These are phyloP conservation scores for Nadsonia commutata DNA, from an alignment of 1,139 yeast species.

Conservation along the genomic window DNA sequence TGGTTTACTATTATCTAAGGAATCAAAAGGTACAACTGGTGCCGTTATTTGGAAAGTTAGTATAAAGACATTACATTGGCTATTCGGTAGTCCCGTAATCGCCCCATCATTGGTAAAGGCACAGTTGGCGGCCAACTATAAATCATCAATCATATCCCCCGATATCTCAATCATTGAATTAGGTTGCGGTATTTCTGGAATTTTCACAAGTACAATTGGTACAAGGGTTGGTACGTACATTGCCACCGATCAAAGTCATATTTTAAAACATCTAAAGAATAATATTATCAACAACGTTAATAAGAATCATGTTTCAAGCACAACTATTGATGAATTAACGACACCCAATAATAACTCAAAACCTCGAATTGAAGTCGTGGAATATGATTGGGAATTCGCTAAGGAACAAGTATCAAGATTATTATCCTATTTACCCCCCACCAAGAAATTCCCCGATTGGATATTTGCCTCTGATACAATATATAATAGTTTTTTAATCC, in stretches of 20 bases:
- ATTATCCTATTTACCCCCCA: slow-evolving; percentile 4
- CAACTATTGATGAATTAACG: not conserved
- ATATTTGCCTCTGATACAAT: slow-evolving; percentile 57
- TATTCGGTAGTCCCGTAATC: slow-evolving; percentile 9
- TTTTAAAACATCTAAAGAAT: slow-evolving; percentile 34
- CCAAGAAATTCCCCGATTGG: slow-evolving; percentile 13
- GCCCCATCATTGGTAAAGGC: not conserved
- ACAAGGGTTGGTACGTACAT: slow-evolving; percentile 27
- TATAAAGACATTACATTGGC: not conserved
- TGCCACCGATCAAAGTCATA: slow-evolving; percentile 49
- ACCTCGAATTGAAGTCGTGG: slow-evolving; percentile 29
- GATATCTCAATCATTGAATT: slow-evolving; percentile 35
- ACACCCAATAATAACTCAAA: slow-evolving; percentile 3
- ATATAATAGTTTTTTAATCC: slow-evolving; percentile 49
- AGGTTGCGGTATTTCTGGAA: slow-evolving; percentile 54
- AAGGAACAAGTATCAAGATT: slow-evolving; percentile 16
- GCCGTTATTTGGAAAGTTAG: not conserved
- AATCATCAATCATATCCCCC: not conserved
- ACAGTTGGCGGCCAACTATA: not conserved
- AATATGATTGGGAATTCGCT: slow-evolving; percentile 52
- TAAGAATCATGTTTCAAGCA: slow-evolving; percentile 5
- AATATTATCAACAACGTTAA: slow-evolving; percentile 31
- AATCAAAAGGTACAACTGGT: not conserved
- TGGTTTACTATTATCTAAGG: not conserved
- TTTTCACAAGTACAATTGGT: slow-evolving; percentile 35